Percentiles rank a stretch among this genome's conserved stretches.
Evolutionary conservation across 192 early-diverging fungal genomes (phyloP).

Genomic region (Backusella parvicylindrica): DNA sequence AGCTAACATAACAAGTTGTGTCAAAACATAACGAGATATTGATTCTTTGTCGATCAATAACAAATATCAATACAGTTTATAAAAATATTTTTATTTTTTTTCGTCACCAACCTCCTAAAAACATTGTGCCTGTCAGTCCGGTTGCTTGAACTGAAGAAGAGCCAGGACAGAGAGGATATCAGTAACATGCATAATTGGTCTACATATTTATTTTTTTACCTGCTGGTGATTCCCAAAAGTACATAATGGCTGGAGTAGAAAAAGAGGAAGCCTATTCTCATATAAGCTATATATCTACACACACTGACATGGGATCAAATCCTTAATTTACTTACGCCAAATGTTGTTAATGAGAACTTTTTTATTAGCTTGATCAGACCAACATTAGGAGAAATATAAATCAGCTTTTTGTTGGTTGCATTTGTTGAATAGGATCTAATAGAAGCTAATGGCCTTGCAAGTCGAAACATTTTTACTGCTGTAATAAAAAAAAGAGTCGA

Average conservation of each 20-base stretch:
- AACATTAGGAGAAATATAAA: conserved; percentile 33
- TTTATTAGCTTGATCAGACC: conserved; percentile 24
- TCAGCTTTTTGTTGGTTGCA: not conserved
- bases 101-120: conserved; percentile 29
- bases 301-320: not conserved
- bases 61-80: not conserved
- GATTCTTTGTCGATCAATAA: conserved; percentile 23
- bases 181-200: no score
- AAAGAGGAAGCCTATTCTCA: conserved; percentile 21
- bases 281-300: not conserved
- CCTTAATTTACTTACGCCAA: conserved; percentile 20
- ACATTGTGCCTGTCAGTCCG: conserved; percentile 28
- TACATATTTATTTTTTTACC: conserved; percentile 6
- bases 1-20: conserved; percentile 23
- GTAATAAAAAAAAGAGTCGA: not conserved
- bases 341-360: conserved; percentile 28
- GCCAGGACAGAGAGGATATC: not conserved
- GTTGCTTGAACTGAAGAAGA: conserved; percentile 29
- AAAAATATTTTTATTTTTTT: not conserved
- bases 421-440: not conserved
- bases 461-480: not conserved
- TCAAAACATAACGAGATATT: conserved; percentile 26
- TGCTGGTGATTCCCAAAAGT: conserved; percentile 36
- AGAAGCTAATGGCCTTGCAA: not conserved
- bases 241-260: conserved; percentile 26